Conservation (phyloP, 495 filamentous ascomycete species). For the Lindgomyces ingoldianus region DNA sequence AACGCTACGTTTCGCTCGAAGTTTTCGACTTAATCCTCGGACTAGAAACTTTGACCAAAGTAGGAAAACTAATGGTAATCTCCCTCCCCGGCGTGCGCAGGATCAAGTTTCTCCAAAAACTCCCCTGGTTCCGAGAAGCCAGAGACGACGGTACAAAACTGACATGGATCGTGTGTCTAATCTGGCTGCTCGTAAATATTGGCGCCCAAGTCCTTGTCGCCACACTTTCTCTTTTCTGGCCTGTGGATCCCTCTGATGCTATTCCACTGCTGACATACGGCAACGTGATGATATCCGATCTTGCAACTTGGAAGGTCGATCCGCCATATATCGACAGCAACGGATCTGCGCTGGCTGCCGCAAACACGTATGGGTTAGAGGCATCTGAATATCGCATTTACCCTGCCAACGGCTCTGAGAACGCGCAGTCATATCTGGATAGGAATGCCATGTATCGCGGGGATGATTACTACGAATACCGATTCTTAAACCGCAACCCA, state of each 20-base stretch:
- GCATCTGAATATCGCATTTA: slow-evolving; percentile 11
- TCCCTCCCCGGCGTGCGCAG: slow-evolving; percentile 23
- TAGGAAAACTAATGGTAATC: slow-evolving; percentile 28
- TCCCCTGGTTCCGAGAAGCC: slow-evolving; percentile 32
- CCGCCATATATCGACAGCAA: not conserved
- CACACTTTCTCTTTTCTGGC: slow-evolving; percentile 33
- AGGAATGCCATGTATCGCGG: slow-evolving; percentile 23
- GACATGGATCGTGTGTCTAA: slow-evolving; percentile 26
- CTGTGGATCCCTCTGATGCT: slow-evolving; percentile 30
- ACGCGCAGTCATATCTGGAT: not conserved
- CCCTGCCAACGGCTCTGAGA: slow-evolving; percentile 2
- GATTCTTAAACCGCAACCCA: slow-evolving; percentile 32
- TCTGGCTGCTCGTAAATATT: slow-evolving; percentile 34
- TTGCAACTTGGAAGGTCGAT: slow-evolving; percentile 19
- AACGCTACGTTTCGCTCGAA: slow-evolving; percentile 27
- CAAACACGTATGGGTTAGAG: slow-evolving; percentile 20
- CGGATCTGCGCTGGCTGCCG: slow-evolving; percentile 8
- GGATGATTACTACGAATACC: slow-evolving; percentile 31
- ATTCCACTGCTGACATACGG: slow-evolving; percentile 28
- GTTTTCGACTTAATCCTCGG: slow-evolving; percentile 33
- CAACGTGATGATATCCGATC: slow-evolving; percentile 24
- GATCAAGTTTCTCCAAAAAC: slow-evolving; percentile 4
- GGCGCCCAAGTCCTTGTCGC: slow-evolving; percentile 38
- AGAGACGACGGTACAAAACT: slow-evolving; percentile 23
- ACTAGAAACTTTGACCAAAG: slow-evolving; percentile 33